Conservation (phyloP, 2,329 filamentous ascomycete species). For the Fusarium humuli region DNA sequence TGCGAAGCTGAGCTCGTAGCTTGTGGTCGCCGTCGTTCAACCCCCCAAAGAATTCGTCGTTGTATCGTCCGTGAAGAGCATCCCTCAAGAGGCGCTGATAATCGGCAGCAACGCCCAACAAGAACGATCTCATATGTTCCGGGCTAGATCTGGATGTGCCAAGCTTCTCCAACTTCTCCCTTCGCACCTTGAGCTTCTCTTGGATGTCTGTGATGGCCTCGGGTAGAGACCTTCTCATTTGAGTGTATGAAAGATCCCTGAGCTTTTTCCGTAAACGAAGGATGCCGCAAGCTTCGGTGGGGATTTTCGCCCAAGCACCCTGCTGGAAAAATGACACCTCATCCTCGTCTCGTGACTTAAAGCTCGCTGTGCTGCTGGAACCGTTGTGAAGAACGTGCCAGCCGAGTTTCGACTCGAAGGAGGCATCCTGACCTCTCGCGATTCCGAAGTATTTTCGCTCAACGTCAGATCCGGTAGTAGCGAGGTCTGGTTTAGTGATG, state of each 20-base stretch:
- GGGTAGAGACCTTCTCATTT: constrained; percentile 46
- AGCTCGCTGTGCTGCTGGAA: neutral
- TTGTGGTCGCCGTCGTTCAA: constrained; percentile 35
- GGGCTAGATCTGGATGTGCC: constrained; percentile 38
- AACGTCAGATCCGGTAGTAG: neutral
- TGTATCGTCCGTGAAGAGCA: constrained; percentile 47
- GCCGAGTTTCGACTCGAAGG: neutral
- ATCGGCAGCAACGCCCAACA: constrained; percentile 51
- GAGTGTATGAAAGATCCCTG: constrained; percentile 48
- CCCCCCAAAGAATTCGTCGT: constrained; percentile 53
- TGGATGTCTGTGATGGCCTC: constrained; percentile 46
- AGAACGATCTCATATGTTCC: constrained; percentile 49
- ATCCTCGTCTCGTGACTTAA: neutral
- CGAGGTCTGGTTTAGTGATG: neutral
- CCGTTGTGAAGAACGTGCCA: neutral
- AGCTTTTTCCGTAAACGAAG: constrained; percentile 51
- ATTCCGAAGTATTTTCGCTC: constrained; percentile 5
- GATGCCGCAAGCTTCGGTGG: constrained; percentile 50
- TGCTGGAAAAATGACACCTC: neutral
- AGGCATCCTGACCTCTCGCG: neutral
- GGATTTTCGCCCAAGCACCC: neutral
- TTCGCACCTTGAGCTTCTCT: constrained; percentile 33
- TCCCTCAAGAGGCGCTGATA: constrained; percentile 50
- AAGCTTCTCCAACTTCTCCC: constrained; percentile 33
- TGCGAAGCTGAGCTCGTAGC: constrained; percentile 49